Evolutionary conservation across 2,329 filamentous ascomycete genomes (phyloP).

Genomic region (Pseudocercospora cruenta): DNA sequence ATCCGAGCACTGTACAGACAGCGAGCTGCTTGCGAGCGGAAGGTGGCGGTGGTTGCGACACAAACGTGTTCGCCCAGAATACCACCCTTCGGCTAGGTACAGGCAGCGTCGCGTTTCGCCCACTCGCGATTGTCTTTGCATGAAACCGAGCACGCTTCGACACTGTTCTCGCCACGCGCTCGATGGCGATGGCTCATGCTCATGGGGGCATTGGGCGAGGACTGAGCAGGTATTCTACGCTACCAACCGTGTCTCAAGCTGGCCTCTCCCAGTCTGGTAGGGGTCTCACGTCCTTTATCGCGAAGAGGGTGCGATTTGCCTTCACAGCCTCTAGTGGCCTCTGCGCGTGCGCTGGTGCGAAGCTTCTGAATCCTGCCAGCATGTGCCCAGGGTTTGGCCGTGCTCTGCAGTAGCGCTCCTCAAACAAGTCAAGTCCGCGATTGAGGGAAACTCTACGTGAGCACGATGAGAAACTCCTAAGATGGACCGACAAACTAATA

Average conservation of each 20-base stretch:
- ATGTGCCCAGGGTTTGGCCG: background rate
- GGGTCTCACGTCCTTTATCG: background rate
- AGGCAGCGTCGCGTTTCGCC: background rate
- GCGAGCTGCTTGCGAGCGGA: background rate
- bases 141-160: background rate
- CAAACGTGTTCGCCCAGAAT: background rate
- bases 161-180: background rate
- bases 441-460: background rate
- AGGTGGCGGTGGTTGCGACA: background rate
- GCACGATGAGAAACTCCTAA: background rate
- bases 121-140: background rate
- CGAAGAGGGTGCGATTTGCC: background rate
- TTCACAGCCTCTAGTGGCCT: background rate
- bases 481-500: background rate
- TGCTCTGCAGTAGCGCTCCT: conserved; percentile 1
- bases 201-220: background rate
- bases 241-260: background rate
- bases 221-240: background rate
- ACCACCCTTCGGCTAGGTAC: background rate
- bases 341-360: background rate
- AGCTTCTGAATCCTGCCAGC: background rate
- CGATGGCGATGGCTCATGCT: background rate
- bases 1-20: background rate
- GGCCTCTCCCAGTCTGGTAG: background rate
- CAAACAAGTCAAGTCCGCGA: background rate